A percentile compares a stretch with the other conserved stretches of the same genome.
Evolutionary conservation across 805 yeast genomes (phyloP).

Genomic region (Candida krabiensis): DNA sequence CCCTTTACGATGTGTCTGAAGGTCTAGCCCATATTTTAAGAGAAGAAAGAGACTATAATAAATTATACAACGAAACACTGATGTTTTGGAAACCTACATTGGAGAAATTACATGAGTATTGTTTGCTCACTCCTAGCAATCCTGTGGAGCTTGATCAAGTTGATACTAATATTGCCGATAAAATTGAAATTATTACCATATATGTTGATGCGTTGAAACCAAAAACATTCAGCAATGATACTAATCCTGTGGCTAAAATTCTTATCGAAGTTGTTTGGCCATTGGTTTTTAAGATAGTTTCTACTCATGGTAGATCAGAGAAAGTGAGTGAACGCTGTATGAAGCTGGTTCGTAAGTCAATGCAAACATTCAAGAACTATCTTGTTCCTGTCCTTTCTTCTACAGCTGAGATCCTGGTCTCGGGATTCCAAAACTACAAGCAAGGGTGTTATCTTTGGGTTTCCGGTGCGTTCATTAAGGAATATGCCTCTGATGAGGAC

Average conservation of each 20-base stretch:
- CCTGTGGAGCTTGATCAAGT: constrained; percentile 34
- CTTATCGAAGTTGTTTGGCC: constrained; percentile 63
- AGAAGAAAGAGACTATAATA: constrained; percentile 51
- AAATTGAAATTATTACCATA: constrained; percentile 65
- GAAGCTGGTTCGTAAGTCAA: constrained; percentile 63
- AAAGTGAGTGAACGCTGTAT: constrained; percentile 73
- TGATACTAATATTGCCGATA: constrained; percentile 60
- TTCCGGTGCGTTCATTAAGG: constrained; percentile 77
- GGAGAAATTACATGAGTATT: constrained; percentile 38
- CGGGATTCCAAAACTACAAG: constrained; percentile 67
- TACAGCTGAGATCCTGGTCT: constrained; percentile 64
- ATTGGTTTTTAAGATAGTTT: constrained; percentile 45
- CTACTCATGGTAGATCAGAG: constrained; percentile 55
- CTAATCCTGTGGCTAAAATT: constrained; percentile 52
- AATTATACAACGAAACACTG: constrained; percentile 51
- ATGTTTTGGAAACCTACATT: constrained; percentile 70
- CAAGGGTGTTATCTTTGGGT: constrained; percentile 90
- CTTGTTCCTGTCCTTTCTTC: constrained; percentile 59
- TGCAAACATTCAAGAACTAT: constrained; percentile 61
- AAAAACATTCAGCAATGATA: constrained; percentile 31
- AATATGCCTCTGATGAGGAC: constrained; percentile 57
- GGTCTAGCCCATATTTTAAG: constrained; percentile 84
- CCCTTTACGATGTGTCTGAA: constrained; percentile 78
- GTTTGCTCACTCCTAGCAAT: constrained; percentile 10
- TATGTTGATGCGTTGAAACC: constrained; percentile 60